phyloP scores from a whole-genome alignment of 768 basidiomycete species.

The Kwoniella pini region DNA sequence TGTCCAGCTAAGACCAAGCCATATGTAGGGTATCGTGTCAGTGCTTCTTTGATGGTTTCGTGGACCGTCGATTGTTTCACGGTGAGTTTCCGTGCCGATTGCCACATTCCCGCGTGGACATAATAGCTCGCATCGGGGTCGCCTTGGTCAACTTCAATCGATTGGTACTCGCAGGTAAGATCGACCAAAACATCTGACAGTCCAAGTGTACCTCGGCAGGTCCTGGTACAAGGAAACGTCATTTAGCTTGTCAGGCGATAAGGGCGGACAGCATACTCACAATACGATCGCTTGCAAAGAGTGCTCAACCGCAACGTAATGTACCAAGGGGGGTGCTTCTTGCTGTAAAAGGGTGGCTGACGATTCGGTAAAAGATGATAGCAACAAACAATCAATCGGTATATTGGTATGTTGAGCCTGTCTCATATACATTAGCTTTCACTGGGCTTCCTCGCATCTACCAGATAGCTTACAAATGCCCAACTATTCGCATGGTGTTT shows the following conservation, averaged over 20 bases:
- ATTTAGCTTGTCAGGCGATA: no score
- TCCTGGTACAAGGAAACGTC: conserved; percentile 24
- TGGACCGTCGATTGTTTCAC: conserved; percentile 51
- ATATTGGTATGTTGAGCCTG: conserved; percentile 55
- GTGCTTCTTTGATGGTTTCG: conserved; percentile 49
- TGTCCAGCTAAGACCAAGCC: conserved; percentile 56
- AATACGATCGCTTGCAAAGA: conserved; percentile 51
- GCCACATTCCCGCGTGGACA: conserved; percentile 54
- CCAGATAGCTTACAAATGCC: conserved; percentile 37
- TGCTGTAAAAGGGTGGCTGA: conserved; percentile 32
- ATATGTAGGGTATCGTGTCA: conserved; percentile 48
- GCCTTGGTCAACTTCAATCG: conserved; percentile 44
- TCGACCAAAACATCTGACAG: conserved; percentile 56
- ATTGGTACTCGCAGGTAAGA: conserved; percentile 54
- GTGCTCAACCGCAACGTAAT: conserved; percentile 56
- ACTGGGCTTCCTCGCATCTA: not conserved
- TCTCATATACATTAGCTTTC: not conserved
- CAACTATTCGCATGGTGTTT: conserved; percentile 51
- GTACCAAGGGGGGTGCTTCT: conserved; percentile 47
- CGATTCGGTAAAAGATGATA: conserved; percentile 54
- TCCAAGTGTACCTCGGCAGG: conserved; percentile 54
- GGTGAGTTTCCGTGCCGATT: conserved; percentile 45
- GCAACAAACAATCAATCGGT: conserved; percentile 52
- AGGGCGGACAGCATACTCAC: conserved; percentile 6
- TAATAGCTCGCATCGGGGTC: conserved; percentile 47